Evolutionary conservation across 129 eudicot species (phyloP).

Genomic region (Daucus carota): DH1_v3.0 NC_030381.2:30259001-30259500

Average conservation of each 20-base stretch:
- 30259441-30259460: background rate
- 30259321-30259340: background rate
- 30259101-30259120: background rate
- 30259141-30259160: too few species aligned
- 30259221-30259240: background rate
- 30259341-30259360: background rate
- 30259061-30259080: background rate
- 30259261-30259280: background rate
- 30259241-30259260: background rate
- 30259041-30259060: background rate
- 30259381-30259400: background rate
- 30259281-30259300: background rate
- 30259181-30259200: background rate
- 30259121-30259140: background rate
- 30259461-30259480: background rate
- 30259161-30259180: background rate
- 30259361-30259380: background rate
- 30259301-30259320: background rate
- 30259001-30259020: background rate
- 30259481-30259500: background rate
- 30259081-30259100: background rate
- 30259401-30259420: background rate
- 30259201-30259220: background rate
- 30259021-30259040: background rate
- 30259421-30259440: background rate